Evolutionary conservation across 2,329 filamentous ascomycete genomes (phyloP).

Genomic region (Stemphylium vesicarium): DNA sequence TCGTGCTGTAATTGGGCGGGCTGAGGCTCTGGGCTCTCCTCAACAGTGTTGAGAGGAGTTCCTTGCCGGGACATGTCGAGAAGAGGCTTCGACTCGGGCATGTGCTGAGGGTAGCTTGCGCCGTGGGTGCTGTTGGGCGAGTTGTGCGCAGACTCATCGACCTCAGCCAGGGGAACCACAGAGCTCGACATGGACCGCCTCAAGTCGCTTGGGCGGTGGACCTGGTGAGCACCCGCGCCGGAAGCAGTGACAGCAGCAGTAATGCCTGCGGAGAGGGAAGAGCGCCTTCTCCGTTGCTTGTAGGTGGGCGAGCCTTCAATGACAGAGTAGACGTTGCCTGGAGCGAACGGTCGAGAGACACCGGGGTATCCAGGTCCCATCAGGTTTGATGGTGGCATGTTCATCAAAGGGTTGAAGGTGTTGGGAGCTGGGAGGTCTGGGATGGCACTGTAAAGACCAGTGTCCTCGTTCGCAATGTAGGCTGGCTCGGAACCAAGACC

Average conservation of each 20-base stretch:
- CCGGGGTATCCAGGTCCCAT: conserved; percentile 80
- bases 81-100: conserved; percentile 74
- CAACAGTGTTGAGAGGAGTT: conserved; percentile 84
- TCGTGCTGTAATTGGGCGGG: conserved; percentile 72
- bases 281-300: conserved; percentile 93
- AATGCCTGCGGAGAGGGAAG: conserved; percentile 85
- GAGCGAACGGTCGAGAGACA: conserved; percentile 69
- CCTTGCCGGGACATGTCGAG: conserved; percentile 86
- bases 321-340: conserved; percentile 88
- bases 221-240: conserved; percentile 59
- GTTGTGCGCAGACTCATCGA: conserved; percentile 77
- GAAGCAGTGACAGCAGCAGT: conserved; percentile 71
- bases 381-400: conserved; percentile 84
- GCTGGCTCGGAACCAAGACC: conserved; percentile 85
- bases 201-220: conserved; percentile 86
- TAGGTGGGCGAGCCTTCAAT: conserved; percentile 98
- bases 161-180: conserved; percentile 80
- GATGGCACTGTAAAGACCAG: conserved; percentile 92
- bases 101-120: conserved; percentile 59
- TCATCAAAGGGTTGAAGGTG: conserved; percentile 85
- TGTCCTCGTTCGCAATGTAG: conserved; percentile 98
- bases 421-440: conserved; percentile 82
- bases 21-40: conserved; percentile 80
- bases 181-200: conserved; percentile 89
- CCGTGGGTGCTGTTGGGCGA: conserved; percentile 79